These are phyloP conservation scores for Tetrahymena elliotti DNA, from an alignment of 73 alveolate genomes.

Conservation along the genomic window DNA sequence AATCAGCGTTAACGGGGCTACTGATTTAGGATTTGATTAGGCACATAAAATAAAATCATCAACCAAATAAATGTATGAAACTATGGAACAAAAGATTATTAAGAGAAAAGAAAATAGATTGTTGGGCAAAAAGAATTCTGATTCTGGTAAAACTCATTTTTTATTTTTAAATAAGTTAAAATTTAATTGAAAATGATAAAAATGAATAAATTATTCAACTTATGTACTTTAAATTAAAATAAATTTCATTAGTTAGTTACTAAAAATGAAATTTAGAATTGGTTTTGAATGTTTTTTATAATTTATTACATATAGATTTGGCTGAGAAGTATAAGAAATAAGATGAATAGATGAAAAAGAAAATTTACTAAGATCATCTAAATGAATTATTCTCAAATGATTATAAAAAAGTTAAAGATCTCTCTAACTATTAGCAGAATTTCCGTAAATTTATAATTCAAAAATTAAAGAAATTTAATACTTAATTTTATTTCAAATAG, in stretches of 20 bases:
- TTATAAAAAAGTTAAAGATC: not conserved
- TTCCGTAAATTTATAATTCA: not conserved
- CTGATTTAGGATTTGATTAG: slow-evolving; percentile 40
- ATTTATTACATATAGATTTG: not conserved
- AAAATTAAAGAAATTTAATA: too few species aligned
- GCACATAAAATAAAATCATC: slow-evolving; percentile 36
- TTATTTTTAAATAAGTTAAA: too few species aligned
- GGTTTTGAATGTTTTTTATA: not conserved
- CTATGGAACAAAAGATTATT: slow-evolving; percentile 22
- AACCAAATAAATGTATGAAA: slow-evolving; percentile 23
- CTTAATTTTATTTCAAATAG: not conserved
- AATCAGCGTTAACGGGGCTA: slow-evolving; percentile 26
- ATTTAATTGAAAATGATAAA: not conserved
- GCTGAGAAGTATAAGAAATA: slow-evolving; percentile 25
- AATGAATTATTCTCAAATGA: slow-evolving; percentile 21
- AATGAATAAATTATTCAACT: too few species aligned
- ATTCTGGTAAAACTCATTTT: slow-evolving; percentile 15
- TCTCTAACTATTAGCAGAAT: slow-evolving; percentile 11
- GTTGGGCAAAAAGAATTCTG: slow-evolving; percentile 25
- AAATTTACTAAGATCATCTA: slow-evolving; percentile 34
- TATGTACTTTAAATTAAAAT: too few species aligned
- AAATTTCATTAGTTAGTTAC: not conserved
- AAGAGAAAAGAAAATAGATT: slow-evolving; percentile 13
- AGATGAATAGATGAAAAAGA: slow-evolving; percentile 30
- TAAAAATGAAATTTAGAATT: not conserved